A percentile compares a stretch with the other conserved stretches of the same genome.
phyloP scores from a whole-genome alignment of 306 rosid genomes.

The Potentilla sterilis region DNA sequence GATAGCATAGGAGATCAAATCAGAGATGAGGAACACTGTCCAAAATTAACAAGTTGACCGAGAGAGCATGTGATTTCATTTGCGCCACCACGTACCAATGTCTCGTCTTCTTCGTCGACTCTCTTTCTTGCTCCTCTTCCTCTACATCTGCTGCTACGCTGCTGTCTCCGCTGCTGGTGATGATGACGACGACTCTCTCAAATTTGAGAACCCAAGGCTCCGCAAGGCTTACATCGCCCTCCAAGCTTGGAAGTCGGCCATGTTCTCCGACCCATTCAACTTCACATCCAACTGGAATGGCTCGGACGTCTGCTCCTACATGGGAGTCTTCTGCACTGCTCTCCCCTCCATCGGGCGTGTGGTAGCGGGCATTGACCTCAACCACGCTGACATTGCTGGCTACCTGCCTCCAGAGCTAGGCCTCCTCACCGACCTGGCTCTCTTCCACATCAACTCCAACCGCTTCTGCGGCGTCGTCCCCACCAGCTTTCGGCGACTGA shows the following conservation, averaged over 20 bases:
- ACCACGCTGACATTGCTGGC: conserved; percentile 34
- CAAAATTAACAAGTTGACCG: too few species aligned
- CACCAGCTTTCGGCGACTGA: conserved; percentile 11
- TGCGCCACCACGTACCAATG: conserved; percentile 10
- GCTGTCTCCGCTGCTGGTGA: neutral
- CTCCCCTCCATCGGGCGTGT: conserved; percentile 4
- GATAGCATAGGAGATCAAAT: too few species aligned
- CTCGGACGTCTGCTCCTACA: conserved; percentile 28
- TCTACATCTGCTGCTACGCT: neutral
- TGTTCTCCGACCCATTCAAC: conserved; percentile 31
- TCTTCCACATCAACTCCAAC: conserved; percentile 34
- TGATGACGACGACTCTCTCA: neutral
- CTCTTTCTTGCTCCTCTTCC: conserved; percentile 9
- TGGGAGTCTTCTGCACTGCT: conserved; percentile 25
- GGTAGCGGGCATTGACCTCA: conserved; percentile 32
- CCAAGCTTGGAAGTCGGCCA: conserved; percentile 33
- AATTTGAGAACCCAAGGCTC: conserved; percentile 22
- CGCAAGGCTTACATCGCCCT: conserved; percentile 28
- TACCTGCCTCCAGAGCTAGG: conserved; percentile 29
- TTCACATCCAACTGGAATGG: conserved; percentile 32
- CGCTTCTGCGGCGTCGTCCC: conserved; percentile 33
- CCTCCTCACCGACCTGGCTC: conserved; percentile 28
- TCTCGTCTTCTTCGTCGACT: conserved; percentile 1
- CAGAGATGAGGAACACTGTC: too few species aligned
- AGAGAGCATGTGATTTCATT: neutral